These are phyloP conservation scores for Exutisphaerella laricina DNA, from an alignment of 2,329 filamentous ascomycete species.

Conservation along the genomic window DNA sequence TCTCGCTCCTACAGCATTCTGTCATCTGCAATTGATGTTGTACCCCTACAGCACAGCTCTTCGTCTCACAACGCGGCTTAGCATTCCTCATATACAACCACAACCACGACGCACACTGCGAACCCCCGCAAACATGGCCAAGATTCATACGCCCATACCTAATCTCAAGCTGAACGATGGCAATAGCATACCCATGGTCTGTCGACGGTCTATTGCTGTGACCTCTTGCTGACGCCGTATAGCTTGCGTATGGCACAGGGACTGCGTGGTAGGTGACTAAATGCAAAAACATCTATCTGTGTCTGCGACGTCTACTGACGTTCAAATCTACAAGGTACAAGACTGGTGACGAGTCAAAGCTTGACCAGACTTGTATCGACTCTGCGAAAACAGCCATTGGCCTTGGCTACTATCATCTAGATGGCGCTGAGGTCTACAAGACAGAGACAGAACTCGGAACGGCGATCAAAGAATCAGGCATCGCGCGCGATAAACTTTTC, in stretches of 20 bases:
- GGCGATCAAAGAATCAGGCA: constrained; percentile 41
- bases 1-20: too few relatives aligned
- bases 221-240: constrained; percentile 6
- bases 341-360: constrained; percentile 41
- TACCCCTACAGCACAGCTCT: too few relatives aligned
- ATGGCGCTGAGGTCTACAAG: constrained; percentile 63
- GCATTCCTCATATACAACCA: background rate
- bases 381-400: constrained; percentile 58
- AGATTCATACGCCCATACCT: constrained; percentile 45
- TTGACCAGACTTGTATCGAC: constrained; percentile 55
- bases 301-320: too few relatives aligned
- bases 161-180: constrained; percentile 65
- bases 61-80: too few relatives aligned
- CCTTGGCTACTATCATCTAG: constrained; percentile 66
- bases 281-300: too few relatives aligned
- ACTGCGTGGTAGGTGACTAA: too few relatives aligned
- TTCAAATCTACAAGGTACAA: too few relatives aligned
- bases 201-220: constrained; percentile 4
- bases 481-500: constrained; percentile 44
- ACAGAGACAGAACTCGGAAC: constrained; percentile 47
- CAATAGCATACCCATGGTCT: constrained; percentile 64
- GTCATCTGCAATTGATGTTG: too few relatives aligned
- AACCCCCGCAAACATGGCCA: constrained; percentile 24
- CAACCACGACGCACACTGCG: background rate
- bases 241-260: constrained; percentile 68